Base-by-base conservation (phyloP, 768 basidiomycete genomes). In the Podaxis sp. region DNA sequence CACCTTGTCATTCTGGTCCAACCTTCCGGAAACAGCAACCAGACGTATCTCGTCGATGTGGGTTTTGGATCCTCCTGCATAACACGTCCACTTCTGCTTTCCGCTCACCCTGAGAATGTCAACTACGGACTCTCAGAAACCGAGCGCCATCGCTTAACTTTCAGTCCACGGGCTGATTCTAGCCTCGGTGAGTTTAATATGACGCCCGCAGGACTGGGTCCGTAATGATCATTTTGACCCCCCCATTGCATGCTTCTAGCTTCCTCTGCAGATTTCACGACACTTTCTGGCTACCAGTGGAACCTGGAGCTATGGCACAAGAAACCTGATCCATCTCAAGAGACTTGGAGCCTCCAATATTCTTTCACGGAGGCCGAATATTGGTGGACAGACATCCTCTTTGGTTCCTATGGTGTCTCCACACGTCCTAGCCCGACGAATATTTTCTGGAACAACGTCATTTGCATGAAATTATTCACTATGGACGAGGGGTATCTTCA, bases 1-100 rank as follows among this genome's bases (percentile, higher is more conserved):
- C 74, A 74, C 54, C 69, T 71, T 61, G 62, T 73, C 23, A 51
- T 73, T 10, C 70, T 75, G 40, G 72, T 72, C 3, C 74, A 75
- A 47, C 74, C 73, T 1, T 65, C 62, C 18, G 40, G 25, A 16
- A 59, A 66, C 21, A 67, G 63, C 42, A 71, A 69, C 54, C 56
- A 66, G 55, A 74, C 73, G 0, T 75, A 70, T 55, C 21, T 73
- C 9, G 69, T 72, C 13, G 73, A 75, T 61, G 72, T 69, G 5
- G 73, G 74, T 10, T 72, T 72, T 57, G 73, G 74, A 3, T 62
- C 67, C 6, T 44, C 63, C 7, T 62, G 65, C 0, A 65, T 70
- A n/a, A 65, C 65, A 10, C 44, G 68, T 32, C 74, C 73, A 2
- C 69, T 75, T 32, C 63, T 71, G 1, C 66, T 75, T n/a, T 67